Evolutionary conservation across 441 rosid genomes (phyloP).

Genomic region (Lepidium campestre): DNA sequence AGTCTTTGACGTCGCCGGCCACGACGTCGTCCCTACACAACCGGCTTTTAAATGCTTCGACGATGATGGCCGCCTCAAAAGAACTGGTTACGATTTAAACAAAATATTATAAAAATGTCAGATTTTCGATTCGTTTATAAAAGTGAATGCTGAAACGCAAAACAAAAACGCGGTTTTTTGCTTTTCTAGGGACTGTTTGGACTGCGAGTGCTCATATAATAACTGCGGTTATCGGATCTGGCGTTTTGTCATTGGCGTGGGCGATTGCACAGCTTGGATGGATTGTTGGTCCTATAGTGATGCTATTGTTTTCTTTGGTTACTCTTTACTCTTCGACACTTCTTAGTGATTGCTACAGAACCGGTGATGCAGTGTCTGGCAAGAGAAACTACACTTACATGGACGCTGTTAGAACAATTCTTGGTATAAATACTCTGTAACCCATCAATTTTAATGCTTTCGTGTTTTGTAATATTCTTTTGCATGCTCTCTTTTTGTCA

Average conservation of each 20-base stretch:
- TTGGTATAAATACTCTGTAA: conserved; percentile 35
- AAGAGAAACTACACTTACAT: conserved; percentile 81
- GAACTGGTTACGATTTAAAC: conserved; percentile 47
- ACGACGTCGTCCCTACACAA: conserved; percentile 18
- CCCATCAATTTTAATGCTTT: neutral
- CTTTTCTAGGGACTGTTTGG: conserved; percentile 61
- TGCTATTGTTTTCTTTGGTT: conserved; percentile 69
- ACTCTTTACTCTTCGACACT: conserved; percentile 72
- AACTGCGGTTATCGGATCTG: conserved; percentile 89
- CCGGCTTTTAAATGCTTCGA: conserved; percentile 61
- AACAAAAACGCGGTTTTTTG: neutral
- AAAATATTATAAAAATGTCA: neutral
- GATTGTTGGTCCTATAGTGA: conserved; percentile 78
- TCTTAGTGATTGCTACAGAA: conserved; percentile 67
- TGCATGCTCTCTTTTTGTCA: neutral
- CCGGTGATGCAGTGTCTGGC: conserved; percentile 66
- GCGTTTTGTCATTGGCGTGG: conserved; percentile 83
- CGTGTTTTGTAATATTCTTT: neutral
- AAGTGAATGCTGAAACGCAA: neutral
- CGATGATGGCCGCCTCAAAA: conserved; percentile 72
- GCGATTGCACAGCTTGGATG: conserved; percentile 91
- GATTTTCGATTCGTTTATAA: neutral
- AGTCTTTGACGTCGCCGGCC: conserved; percentile 34
- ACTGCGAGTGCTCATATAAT: conserved; percentile 87
- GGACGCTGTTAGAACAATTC: conserved; percentile 70